phyloP scores from a whole-genome alignment of 805 yeast species.

The Saturnispora ahearnii region DNA sequence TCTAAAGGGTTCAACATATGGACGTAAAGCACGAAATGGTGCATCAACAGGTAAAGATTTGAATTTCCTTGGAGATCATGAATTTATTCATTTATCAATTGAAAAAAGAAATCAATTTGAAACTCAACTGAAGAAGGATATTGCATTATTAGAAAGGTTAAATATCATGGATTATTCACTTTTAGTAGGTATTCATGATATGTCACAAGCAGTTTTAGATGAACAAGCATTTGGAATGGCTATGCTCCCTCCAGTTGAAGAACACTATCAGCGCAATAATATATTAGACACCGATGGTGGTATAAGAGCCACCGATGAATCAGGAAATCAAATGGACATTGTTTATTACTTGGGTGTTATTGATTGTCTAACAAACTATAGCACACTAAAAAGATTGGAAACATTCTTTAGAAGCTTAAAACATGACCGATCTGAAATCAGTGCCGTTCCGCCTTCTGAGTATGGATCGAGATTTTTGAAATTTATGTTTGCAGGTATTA shows the following conservation, averaged over 20 bases:
- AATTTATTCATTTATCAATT: constrained; percentile 69
- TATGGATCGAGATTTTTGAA: constrained; percentile 80
- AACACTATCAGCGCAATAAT: constrained; percentile 11
- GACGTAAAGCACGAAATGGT: constrained; percentile 45
- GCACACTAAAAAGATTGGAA: constrained; percentile 66
- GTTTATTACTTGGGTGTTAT: constrained; percentile 89
- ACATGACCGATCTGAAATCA: constrained; percentile 58
- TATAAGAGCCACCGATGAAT: constrained; percentile 57
- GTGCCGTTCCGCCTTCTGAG: constrained; percentile 85
- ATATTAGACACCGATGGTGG: constrained; percentile 57
- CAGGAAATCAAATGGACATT: constrained; percentile 50
- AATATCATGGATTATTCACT: constrained; percentile 96
- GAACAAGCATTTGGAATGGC: constrained; percentile 20
- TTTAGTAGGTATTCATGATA: constrained; percentile 79
- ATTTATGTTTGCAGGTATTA: constrained; percentile 38
- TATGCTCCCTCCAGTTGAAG: constrained; percentile 19
- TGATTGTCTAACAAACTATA: constrained; percentile 82
- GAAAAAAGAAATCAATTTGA: constrained; percentile 49
- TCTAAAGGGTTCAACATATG: constrained; percentile 87
- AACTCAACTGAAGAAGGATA: constrained; percentile 68
- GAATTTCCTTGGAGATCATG: constrained; percentile 70
- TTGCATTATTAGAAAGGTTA: constrained; percentile 55
- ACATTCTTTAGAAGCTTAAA: constrained; percentile 75
- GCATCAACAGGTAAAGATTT: constrained; percentile 67
- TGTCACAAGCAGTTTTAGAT: constrained; percentile 38